Evolutionary conservation across 768 basidiomycete genomes (phyloP).

Genomic region (Arthromyces matolae): DNA sequence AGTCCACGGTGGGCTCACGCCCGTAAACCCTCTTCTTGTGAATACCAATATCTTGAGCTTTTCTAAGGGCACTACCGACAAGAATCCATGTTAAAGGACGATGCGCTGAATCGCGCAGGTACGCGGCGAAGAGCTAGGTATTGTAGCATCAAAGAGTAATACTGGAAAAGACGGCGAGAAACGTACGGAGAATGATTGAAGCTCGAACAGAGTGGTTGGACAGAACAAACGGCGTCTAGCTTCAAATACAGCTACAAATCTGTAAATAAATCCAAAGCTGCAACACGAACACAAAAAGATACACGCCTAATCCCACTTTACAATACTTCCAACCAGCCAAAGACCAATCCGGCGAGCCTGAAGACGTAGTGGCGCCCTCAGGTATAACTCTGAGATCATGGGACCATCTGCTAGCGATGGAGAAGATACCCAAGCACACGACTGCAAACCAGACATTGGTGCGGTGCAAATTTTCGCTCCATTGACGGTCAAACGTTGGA

Average conservation of each 20-base stretch:
- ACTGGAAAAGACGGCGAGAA: neutral
- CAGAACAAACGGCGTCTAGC: conserved; percentile 48
- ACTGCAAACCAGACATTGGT: conserved; percentile 57
- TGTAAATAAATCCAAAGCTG: neutral
- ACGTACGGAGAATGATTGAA: conserved; percentile 53
- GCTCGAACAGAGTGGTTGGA: conserved; percentile 58
- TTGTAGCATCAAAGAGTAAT: neutral
- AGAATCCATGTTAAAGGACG: conserved; percentile 53
- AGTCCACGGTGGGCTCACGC: conserved; percentile 32
- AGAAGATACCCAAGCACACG: conserved; percentile 62
- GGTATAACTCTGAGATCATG: conserved; percentile 56
- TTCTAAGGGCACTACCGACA: conserved; percentile 51
- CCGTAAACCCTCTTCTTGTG: conserved; percentile 63
- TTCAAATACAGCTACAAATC: conserved; percentile 45
- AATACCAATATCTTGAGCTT: conserved; percentile 73
- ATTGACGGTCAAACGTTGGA: conserved; percentile 64
- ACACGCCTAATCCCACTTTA: conserved; percentile 48
- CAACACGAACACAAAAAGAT: neutral
- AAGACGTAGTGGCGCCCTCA: conserved; percentile 18
- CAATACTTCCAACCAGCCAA: conserved; percentile 62
- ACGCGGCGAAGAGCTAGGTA: conserved; percentile 52
- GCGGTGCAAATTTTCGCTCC: conserved; percentile 49
- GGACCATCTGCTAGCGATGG: conserved; percentile 65
- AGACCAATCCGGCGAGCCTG: conserved; percentile 41
- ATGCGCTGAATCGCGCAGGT: conserved; percentile 45